Evolutionary conservation across 169 alveolate genomes (phyloP).

Genomic region (Plasmodium gallinaceum): DNA sequence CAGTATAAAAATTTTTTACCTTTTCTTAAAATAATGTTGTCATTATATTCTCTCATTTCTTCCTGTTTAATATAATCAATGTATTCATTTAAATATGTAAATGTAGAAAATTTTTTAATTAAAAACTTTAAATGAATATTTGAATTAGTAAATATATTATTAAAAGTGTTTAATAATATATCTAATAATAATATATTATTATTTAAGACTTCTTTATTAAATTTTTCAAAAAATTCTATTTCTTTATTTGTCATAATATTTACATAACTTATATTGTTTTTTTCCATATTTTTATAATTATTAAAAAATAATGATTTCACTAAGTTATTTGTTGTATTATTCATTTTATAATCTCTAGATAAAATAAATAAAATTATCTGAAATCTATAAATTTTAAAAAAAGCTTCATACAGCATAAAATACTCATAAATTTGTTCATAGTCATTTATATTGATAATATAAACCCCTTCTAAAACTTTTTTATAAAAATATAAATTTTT

Average conservation of each 20-base stretch:
- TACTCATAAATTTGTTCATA: constrained; percentile 55
- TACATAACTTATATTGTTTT: not conserved
- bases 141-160: not conserved
- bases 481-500: constrained; percentile 36
- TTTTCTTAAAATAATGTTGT: not conserved
- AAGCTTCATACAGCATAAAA: constrained; percentile 20
- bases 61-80: constrained; percentile 21
- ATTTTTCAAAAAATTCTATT: constrained; percentile 33
- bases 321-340: not conserved
- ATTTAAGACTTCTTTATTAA: constrained; percentile 13
- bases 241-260: constrained; percentile 29
- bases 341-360: not conserved
- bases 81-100: constrained; percentile 32
- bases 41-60: not conserved
- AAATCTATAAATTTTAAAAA: not conserved
- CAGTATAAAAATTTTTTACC: not conserved
- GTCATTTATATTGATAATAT: constrained; percentile 38
- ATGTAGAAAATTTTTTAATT: constrained; percentile 34
- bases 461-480: constrained; percentile 60
- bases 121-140: constrained; percentile 4
- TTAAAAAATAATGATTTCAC: not conserved
- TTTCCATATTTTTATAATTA: not conserved
- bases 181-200: constrained; percentile 46
- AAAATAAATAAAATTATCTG: not conserved
- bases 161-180: constrained; percentile 23